phyloP scores from a whole-genome alignment of 306 rosid species.

The Herpetospermum pedunculosum region DNA sequence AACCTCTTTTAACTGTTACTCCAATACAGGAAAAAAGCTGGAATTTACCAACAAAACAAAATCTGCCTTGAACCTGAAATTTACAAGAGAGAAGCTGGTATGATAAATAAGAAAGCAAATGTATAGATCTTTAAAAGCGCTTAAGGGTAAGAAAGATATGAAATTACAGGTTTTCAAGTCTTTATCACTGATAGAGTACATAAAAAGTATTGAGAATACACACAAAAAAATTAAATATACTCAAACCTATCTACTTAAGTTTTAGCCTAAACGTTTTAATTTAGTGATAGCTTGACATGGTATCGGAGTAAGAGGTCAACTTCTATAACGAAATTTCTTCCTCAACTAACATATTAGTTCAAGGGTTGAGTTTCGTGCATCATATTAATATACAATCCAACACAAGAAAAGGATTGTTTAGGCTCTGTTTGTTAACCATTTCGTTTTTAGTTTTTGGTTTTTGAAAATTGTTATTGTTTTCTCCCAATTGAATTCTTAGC shows the following conservation, averaged over 20 bases:
- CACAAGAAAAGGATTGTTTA: too few relatives aligned
- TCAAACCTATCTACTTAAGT: background rate
- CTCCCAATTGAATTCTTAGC: too few relatives aligned
- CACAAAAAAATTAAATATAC: background rate
- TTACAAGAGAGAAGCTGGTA: slow-evolving; percentile 1
- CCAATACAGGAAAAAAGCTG: background rate
- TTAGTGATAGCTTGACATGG: background rate
- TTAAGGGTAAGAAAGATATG: background rate
- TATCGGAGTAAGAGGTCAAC: background rate
- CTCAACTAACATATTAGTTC: background rate
- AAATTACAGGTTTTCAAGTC: background rate
- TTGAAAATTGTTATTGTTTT: too few relatives aligned
- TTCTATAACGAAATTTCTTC: background rate
- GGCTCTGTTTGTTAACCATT: too few relatives aligned
- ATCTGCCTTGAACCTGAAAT: slow-evolving; percentile 24
- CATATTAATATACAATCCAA: background rate
- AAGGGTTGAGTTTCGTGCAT: too few relatives aligned
- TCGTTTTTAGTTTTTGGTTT: too few relatives aligned
- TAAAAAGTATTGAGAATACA: background rate
- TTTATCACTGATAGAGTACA: background rate
- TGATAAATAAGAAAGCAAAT: background rate
- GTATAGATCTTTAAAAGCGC: background rate
- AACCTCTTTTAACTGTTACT: slow-evolving; percentile 20
- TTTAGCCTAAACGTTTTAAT: background rate
- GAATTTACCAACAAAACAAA: slow-evolving; percentile 5